phyloP scores from a whole-genome alignment of 169 alveolate species.

The Plasmodium knowlesi region DNA sequence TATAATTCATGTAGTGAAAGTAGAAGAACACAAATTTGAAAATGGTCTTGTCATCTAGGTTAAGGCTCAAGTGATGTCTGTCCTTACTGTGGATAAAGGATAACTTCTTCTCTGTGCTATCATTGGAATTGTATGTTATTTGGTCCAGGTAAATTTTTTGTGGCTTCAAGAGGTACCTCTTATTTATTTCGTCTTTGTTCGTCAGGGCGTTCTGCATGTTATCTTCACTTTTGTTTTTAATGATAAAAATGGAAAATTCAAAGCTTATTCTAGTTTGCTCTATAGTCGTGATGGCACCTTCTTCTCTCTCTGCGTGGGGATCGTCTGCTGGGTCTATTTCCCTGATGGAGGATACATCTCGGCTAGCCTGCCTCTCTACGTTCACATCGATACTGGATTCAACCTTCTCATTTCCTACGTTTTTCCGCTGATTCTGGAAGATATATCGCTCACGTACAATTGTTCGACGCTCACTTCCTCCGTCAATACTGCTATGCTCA shows the following conservation, averaged over 20 bases:
- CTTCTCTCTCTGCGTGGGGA: not conserved
- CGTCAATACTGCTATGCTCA: not conserved
- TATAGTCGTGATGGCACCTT: not conserved
- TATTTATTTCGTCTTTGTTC: not conserved
- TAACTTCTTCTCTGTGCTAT: constrained; percentile 8
- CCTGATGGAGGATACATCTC: not conserved
- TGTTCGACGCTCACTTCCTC: not conserved
- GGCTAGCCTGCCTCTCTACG: not conserved
- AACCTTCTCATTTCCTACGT: not conserved
- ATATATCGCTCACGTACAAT: not conserved
- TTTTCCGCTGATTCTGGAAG: not conserved
- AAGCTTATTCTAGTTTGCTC: constrained; percentile 24
- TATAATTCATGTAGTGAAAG: constrained; percentile 29
- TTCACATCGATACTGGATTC: not conserved
- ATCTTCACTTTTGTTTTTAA: constrained; percentile 18
- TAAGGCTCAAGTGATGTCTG: constrained; percentile 18
- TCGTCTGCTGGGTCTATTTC: not conserved
- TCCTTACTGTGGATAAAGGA: constrained; percentile 10
- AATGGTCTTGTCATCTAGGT: constrained; percentile 22
- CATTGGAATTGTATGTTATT: constrained; percentile 48
- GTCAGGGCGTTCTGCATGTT: constrained; percentile 6
- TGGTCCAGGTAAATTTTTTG: constrained; percentile 29
- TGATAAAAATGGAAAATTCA: constrained; percentile 18
- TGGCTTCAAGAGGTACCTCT: constrained; percentile 39
- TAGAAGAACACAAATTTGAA: constrained; percentile 38